Conservation (phyloP, 2,329 filamentous ascomycete species). For the Colletotrichum lini region DNA sequence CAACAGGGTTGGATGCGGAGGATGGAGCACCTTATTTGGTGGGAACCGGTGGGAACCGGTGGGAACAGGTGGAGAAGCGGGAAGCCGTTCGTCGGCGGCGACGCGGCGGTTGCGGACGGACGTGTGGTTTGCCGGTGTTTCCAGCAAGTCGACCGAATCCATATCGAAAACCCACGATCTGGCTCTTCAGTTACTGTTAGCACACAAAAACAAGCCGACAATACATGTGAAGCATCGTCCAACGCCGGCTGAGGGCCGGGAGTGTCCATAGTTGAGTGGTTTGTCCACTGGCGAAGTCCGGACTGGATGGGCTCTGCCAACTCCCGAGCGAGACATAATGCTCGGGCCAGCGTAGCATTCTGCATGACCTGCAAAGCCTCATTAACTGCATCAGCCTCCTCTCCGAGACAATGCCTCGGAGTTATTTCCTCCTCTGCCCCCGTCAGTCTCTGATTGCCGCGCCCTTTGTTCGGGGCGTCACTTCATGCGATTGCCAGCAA, state of each 20-base stretch:
- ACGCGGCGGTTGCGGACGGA: conserved; percentile 23
- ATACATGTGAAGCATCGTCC: background rate
- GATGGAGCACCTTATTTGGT: conserved; percentile 38
- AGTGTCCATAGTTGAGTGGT: background rate
- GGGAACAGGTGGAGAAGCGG: conserved; percentile 36
- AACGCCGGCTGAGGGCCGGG: background rate
- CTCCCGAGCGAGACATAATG: conserved; percentile 20
- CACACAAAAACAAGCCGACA: background rate
- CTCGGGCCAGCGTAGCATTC: conserved; percentile 30
- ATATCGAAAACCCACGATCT: background rate
- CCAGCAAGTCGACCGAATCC: background rate
- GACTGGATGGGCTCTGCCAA: conserved; percentile 5
- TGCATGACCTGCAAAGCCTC: conserved; percentile 11
- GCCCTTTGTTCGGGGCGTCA: conserved; percentile 16
- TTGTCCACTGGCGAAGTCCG: conserved; percentile 20
- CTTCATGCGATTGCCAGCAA: conserved; percentile 16
- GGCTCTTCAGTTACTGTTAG: background rate
- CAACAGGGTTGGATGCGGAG: conserved; percentile 31
- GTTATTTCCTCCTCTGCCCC: conserved; percentile 11
- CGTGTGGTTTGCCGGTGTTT: conserved; percentile 21
- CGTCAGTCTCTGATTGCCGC: background rate
- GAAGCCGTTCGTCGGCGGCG: conserved; percentile 13
- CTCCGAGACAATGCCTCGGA: conserved; percentile 27
- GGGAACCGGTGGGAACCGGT: conserved; percentile 41
- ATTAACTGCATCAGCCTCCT: background rate